Evolutionary conservation across 202 grass and related monocot genomes (phyloP).

Genomic region (Panicum hallii): DNA sequence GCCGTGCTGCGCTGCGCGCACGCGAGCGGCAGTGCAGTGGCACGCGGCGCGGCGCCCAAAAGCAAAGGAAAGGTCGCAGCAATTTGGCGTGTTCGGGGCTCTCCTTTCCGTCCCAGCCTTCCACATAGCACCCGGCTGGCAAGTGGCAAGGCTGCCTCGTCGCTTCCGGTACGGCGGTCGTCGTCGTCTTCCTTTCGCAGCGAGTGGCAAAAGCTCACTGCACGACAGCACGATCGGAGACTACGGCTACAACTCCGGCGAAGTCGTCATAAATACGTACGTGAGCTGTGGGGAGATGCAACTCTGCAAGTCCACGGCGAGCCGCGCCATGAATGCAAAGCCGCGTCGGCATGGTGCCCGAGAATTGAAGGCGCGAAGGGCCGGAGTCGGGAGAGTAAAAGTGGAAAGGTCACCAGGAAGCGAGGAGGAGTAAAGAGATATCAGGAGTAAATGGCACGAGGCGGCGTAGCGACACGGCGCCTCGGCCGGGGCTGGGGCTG

Average conservation of each 20-base stretch:
- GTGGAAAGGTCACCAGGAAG: conserved; percentile 21
- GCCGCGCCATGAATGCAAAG: background rate
- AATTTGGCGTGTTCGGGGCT: background rate
- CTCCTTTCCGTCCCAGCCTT: conserved; percentile 31
- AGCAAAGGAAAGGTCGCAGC: background rate
- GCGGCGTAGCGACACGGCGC: background rate
- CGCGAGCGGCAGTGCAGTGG: background rate
- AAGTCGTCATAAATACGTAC: background rate
- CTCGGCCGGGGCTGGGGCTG: background rate
- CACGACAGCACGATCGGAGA: background rate
- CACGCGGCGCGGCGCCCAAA: background rate
- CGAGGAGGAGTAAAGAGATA: background rate
- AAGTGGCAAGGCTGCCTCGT: conserved; percentile 20
- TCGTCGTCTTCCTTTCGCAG: background rate
- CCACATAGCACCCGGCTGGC: background rate
- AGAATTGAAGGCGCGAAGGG: background rate
- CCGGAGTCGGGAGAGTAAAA: background rate
- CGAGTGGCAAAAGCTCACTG: conserved; percentile 15
- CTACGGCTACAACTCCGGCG: background rate
- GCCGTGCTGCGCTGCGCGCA: background rate
- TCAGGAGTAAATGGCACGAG: conserved; percentile 4
- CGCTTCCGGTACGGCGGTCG: background rate
- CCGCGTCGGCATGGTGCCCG: background rate
- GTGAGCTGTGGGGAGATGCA: background rate
- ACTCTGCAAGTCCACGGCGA: conserved; percentile 7